Conservation (phyloP, 768 basidiomycete genomes). For the Hygrophorus pudorinus region DNA sequence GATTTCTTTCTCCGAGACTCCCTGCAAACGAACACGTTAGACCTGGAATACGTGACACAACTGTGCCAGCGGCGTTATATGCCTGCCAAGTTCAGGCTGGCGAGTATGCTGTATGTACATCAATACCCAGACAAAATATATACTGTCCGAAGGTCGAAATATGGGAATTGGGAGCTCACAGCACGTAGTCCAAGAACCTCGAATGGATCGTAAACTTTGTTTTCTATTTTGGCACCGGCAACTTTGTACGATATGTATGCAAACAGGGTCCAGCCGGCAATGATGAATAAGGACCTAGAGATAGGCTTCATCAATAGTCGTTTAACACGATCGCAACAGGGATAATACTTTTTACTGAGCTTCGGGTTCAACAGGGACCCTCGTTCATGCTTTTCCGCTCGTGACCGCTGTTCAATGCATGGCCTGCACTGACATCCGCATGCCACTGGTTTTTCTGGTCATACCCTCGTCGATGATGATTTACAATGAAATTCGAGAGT, state of each 20-base stretch:
- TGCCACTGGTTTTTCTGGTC: slow-evolving; percentile 23
- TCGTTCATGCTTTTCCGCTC: slow-evolving; percentile 29
- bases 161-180: slow-evolving; percentile 31
- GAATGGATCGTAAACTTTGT: slow-evolving; percentile 85
- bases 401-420: slow-evolving; percentile 46
- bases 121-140: neutral
- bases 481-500: neutral
- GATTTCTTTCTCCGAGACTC: slow-evolving; percentile 76
- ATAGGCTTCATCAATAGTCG: slow-evolving; percentile 3
- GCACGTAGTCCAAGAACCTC: slow-evolving; percentile 75
- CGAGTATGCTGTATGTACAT: neutral
- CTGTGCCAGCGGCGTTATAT: too few species aligned
- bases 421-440: slow-evolving; percentile 53
- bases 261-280: slow-evolving; percentile 67
- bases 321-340: neutral
- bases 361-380: slow-evolving; percentile 39
- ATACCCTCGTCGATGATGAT: slow-evolving; percentile 10
- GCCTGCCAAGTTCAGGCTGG: too few species aligned
- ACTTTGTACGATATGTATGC: slow-evolving; percentile 60
- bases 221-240: slow-evolving; percentile 44
- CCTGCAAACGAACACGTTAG: slow-evolving; percentile 27
- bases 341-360: slow-evolving; percentile 40
- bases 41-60: neutral
- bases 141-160: neutral
- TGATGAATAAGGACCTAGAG: slow-evolving; percentile 46